Percentiles rank a stretch among this genome's conserved stretches.
phyloP scores from a whole-genome alignment of 169 alveolate species.

The Plasmodium reichenowi region DNA sequence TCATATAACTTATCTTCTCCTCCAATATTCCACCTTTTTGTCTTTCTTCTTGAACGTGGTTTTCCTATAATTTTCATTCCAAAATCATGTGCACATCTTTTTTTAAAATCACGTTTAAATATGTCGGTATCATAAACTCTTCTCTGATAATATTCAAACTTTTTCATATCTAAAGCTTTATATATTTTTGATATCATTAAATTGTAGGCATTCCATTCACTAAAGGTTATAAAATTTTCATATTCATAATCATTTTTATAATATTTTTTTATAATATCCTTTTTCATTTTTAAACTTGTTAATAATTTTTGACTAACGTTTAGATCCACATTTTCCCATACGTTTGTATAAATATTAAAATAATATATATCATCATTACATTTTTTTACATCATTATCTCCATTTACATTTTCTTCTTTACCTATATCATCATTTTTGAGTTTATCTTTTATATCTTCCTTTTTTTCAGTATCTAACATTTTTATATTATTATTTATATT shows the following conservation, averaged over 20 bases:
- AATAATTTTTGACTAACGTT: constrained; percentile 62
- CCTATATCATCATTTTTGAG: background rate
- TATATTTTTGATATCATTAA: constrained; percentile 58
- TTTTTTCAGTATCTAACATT: background rate
- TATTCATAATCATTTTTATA: constrained; percentile 45
- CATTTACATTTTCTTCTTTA: background rate
- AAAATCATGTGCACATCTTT: constrained; percentile 37
- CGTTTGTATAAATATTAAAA: constrained; percentile 40
- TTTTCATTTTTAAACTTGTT: constrained; percentile 18
- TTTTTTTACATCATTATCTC: background rate
- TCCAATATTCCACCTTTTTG: background rate
- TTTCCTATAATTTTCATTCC: constrained; percentile 72
- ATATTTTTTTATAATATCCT: constrained; percentile 34
- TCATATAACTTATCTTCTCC: constrained; percentile 8
- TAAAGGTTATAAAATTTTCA: constrained; percentile 40
- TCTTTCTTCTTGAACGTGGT: background rate
- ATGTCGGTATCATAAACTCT: constrained; percentile 29
- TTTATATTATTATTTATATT: constrained; percentile 5
- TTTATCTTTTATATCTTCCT: constrained; percentile 39
- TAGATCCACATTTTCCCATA: constrained; percentile 48
- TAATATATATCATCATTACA: constrained; percentile 40
- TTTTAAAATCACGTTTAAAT: constrained; percentile 27
- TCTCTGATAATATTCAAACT: constrained; percentile 41
- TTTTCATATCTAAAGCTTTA: constrained; percentile 48
- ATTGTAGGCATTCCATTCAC: constrained; percentile 49